Conservation (phyloP, 768 basidiomycete genomes). For the Hemileccinum rubropunctum region DNA sequence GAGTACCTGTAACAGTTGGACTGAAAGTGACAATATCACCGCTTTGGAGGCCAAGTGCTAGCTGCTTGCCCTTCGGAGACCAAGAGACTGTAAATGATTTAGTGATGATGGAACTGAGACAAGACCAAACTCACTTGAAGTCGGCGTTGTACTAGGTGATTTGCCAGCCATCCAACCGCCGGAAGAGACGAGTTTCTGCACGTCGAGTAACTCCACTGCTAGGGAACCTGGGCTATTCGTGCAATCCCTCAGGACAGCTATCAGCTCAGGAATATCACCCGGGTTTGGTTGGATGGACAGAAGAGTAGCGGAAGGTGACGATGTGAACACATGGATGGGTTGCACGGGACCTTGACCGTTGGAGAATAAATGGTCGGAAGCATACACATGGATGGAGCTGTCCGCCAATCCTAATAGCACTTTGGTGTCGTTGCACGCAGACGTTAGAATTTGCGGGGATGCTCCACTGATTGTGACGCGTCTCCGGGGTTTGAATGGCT, state of each 20-base stretch:
- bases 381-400: slow-evolving; percentile 60
- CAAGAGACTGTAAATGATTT: slow-evolving; percentile 57
- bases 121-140: slow-evolving; percentile 48
- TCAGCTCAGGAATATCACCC: slow-evolving; percentile 50
- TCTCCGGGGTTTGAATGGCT: slow-evolving; percentile 51
- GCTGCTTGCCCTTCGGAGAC: slow-evolving; percentile 85
- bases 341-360: slow-evolving; percentile 39
- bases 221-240: slow-evolving; percentile 33
- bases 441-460: slow-evolving; percentile 51
- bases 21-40: slow-evolving; percentile 72
- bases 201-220: slow-evolving; percentile 60
- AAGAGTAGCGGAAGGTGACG: slow-evolving; percentile 42
- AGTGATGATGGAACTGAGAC: neutral
- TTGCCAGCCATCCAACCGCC: slow-evolving; percentile 55
- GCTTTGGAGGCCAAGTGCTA: slow-evolving; percentile 68
- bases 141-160: slow-evolving; percentile 50
- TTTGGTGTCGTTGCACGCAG: slow-evolving; percentile 59
- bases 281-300: slow-evolving; percentile 66
- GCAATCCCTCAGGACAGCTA: slow-evolving; percentile 55
- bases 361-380: slow-evolving; percentile 51
- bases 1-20: slow-evolving; percentile 49
- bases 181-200: slow-evolving; percentile 42
- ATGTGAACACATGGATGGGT: slow-evolving; percentile 48
- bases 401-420: slow-evolving; percentile 57
- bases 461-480: slow-evolving; percentile 42